Base-by-base conservation (phyloP, 257 asterid genomes). In the Rehmannia glutinosa region DNA sequence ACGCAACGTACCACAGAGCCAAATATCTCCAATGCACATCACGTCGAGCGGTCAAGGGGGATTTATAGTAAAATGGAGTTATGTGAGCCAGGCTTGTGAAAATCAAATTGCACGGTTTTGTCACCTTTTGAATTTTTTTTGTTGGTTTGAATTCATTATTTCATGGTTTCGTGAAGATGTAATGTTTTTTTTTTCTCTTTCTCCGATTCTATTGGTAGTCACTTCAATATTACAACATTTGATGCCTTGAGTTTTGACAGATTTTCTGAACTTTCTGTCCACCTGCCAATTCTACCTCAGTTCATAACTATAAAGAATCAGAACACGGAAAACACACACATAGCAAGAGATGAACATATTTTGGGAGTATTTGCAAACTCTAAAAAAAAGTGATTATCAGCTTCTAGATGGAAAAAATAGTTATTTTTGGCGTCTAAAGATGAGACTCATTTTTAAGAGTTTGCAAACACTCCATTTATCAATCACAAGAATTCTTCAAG, bases 101-200 rank as follows among this genome's bases (percentile, higher is more conserved):
- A 25, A 56, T 45, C 64, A 62, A 36, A 25, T 27, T 60, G 50
- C n/a, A n/a, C 50, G 39, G 60, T 16, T 21, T 62, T 47, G 24
- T 67, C 24, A 42, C 43, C n/a, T n/a, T 39, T 50, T 27, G 62
- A 45, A 52, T 11, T 6, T 30, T n/a, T n/a, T n/a, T n/a, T 13
- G 58, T 72, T 56, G 50, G 68, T 73, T 77, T 86, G 67, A 56
- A 77, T 73, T 81, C 78, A 68, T 83, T 86, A 65, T 71, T 80
- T 79, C 78, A 59, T 54, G 32, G 61, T 60, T 67, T 45, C 68
- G 19, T 79, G 53, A 59, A 68, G 73, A 68, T 70, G 69, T 70
- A 63, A 71, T 54, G 27, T 35, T 72, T 66, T 70, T 66, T 46
- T 20, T 33, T 27, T 59, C 45, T 46, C 24, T 28, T 69, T 32